These are phyloP conservation scores for Rhizophora mangle DNA, from an alignment of 345 rosid genomes.

Conservation along the genomic window DNA sequence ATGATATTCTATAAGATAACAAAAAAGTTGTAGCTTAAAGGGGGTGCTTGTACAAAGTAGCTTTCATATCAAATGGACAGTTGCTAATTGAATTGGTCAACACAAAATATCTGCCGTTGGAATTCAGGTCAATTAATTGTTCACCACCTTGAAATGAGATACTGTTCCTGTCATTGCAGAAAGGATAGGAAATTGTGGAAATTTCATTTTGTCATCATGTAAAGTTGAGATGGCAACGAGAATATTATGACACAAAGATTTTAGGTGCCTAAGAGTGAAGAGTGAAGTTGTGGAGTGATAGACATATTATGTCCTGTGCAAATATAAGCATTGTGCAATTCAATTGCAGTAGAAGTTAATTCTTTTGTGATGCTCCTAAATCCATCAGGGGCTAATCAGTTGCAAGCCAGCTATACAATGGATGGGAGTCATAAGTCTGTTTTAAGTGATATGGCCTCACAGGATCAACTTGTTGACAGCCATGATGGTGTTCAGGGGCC, in stretches of 20 bases:
- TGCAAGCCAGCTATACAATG: slow-evolving; percentile 46
- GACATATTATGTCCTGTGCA: neutral
- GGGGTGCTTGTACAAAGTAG: neutral
- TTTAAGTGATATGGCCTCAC: slow-evolving; percentile 37
- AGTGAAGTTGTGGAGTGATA: neutral
- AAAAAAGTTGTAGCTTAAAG: neutral
- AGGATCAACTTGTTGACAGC: slow-evolving; percentile 25
- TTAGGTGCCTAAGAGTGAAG: neutral
- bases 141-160: neutral
- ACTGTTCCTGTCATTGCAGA: neutral
- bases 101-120: neutral
- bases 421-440: slow-evolving; percentile 32
- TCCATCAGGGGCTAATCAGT: slow-evolving; percentile 47
- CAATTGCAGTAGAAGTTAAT: no score
- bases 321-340: no score
- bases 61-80: neutral
- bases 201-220: neutral
- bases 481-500: slow-evolving; percentile 42
- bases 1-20: neutral
- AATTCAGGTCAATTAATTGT: neutral
- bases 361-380: neutral
- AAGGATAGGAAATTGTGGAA: neutral
- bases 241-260: neutral
- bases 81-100: neutral
- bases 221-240: no score